A percentile compares a stretch with the other conserved stretches of the same genome.
These are phyloP conservation scores for Pseudisothecium myosuroides DNA, from an alignment of 225 moss, liverwort and hornwort genomes.

Conservation along the genomic window DNA sequence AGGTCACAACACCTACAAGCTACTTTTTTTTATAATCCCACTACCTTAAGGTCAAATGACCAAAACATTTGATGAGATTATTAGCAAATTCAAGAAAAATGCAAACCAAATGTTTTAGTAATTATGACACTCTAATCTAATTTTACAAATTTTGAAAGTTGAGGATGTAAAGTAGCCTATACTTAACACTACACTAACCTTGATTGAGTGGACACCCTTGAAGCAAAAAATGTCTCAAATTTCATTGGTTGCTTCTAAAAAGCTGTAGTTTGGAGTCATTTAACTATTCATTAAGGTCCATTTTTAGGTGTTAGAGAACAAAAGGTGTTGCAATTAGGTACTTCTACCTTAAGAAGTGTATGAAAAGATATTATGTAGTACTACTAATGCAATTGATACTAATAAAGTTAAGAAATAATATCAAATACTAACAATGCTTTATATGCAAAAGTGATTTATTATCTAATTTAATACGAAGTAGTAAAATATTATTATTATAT, in stretches of 20 bases:
- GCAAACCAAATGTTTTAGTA: neutral
- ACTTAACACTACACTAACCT: neutral
- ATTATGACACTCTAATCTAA: neutral
- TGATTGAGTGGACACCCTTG: fast-evolving
- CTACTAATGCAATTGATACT: neutral
- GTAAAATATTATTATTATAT: too few species aligned
- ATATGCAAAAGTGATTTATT: neutral
- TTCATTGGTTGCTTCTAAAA: neutral
- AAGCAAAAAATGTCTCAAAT: neutral
- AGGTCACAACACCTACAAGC: neutral
- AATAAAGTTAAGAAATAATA: too few species aligned
- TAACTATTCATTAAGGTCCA: neutral
- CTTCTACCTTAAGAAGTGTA: neutral
- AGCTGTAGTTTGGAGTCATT: fast-evolving
- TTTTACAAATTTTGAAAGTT: neutral
- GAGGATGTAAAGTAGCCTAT: neutral
- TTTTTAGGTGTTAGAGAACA: neutral
- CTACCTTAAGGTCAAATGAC: neutral
- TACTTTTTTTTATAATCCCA: neutral
- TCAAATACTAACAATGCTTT: neutral
- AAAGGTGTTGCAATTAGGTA: neutral
- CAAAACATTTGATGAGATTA: neutral
- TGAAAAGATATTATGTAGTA: neutral
- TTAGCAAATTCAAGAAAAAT: neutral
- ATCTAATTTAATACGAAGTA: neutral